These are phyloP conservation scores for Collybia sp. DNA, from an alignment of 768 basidiomycete species.

Conservation along the genomic window DNA sequence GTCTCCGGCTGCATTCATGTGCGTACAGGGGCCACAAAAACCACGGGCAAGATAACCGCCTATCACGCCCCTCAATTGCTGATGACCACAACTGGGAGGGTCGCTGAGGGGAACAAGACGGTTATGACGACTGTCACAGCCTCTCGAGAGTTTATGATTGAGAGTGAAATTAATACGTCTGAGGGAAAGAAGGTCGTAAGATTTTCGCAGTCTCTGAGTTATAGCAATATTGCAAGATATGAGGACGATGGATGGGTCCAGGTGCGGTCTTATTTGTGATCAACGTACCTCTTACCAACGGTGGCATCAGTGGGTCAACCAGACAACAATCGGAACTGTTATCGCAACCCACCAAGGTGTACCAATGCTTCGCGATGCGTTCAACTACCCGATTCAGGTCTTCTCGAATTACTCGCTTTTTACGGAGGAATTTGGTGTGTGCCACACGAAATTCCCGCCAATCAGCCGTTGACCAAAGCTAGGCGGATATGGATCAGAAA, in stretches of 20 bases:
- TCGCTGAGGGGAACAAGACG: conserved; percentile 31
- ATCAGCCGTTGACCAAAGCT: not conserved
- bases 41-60: conserved; percentile 45
- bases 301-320: conserved; percentile 37
- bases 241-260: conserved; percentile 33
- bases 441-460: not conserved
- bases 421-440: conserved; percentile 17
- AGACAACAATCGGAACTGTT: conserved; percentile 43
- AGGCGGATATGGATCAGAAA: conserved; percentile 25
- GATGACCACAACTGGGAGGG: conserved; percentile 33
- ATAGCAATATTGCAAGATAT: conserved; percentile 47
- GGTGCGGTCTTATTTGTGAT: conserved; percentile 9
- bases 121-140: conserved; percentile 49
- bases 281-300: not conserved
- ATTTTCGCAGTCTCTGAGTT: conserved; percentile 46
- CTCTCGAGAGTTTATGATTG: conserved; percentile 39
- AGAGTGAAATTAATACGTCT: conserved; percentile 44
- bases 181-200: conserved; percentile 39
- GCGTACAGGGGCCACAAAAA: conserved; percentile 41
- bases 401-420: conserved; percentile 26
- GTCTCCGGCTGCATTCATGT: conserved; percentile 53
- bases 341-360: conserved; percentile 45
- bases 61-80: conserved; percentile 43
- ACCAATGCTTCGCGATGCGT: conserved; percentile 39
- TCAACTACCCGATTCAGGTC: conserved; percentile 43